phyloP scores from a whole-genome alignment of 148 eudicot genomes.

The Mesembryanthemum crystallinum region DNA sequence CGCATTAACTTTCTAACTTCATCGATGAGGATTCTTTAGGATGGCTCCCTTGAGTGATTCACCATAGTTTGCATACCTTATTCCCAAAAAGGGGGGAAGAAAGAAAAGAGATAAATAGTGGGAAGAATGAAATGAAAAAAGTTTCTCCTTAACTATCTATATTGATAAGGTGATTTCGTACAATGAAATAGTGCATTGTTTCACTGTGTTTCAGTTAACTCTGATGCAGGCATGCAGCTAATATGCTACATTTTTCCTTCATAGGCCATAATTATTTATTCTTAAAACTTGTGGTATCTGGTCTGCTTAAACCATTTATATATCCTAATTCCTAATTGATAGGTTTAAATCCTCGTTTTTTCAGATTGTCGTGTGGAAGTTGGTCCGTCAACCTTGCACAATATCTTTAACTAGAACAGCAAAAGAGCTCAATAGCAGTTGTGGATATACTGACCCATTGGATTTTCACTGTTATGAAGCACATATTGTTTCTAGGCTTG shows the following conservation, averaged over 20 bases:
- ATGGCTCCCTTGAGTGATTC: too few relatives aligned
- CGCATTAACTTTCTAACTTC: too few relatives aligned
- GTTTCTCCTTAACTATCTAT: neutral
- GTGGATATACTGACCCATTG: slow-evolving; percentile 12
- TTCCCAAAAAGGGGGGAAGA: too few relatives aligned
- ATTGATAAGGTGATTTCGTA: neutral
- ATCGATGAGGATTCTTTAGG: too few relatives aligned
- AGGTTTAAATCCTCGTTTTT: slow-evolving; percentile 4
- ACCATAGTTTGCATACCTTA: too few relatives aligned
- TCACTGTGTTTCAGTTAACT: neutral
- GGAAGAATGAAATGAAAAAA: neutral
- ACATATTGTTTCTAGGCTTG: slow-evolving; percentile 59
- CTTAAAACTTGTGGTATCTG: neutral
- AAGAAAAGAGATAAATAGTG: neutral
- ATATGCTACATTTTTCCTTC: neutral
- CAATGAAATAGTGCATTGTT: neutral
- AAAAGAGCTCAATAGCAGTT: slow-evolving; percentile 22
- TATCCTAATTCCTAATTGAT: too few relatives aligned
- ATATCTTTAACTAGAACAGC: slow-evolving; percentile 16
- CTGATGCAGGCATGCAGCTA: neutral
- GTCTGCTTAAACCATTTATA: neutral
- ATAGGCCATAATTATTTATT: neutral
- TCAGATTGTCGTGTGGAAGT: slow-evolving; percentile 90
- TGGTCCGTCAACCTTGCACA: slow-evolving; percentile 29
- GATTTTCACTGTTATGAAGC: slow-evolving; percentile 43